Percentiles rank a stretch among this genome's conserved stretches.
phyloP scores from a whole-genome alignment of 2,329 filamentous ascomycete species.

The Aureobasidium sp. region DNA sequence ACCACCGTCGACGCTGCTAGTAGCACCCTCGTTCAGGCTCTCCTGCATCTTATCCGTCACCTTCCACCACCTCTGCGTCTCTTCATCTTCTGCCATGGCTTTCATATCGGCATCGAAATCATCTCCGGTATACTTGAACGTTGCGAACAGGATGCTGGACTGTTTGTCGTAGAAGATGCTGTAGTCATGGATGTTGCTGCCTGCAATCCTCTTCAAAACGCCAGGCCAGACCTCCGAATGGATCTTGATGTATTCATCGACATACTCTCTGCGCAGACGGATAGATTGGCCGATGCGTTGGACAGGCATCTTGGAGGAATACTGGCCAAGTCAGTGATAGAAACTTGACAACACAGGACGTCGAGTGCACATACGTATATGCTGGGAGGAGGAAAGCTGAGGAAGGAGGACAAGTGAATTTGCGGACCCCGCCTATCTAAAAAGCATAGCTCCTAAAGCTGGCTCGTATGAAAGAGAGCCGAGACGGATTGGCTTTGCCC shows the following conservation, averaged over 20 bases:
- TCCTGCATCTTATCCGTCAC: constrained; percentile 74
- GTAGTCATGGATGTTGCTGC: constrained; percentile 69
- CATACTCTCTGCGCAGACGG: constrained; percentile 59
- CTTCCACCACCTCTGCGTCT: constrained; percentile 71
- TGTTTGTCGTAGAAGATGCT: constrained; percentile 63
- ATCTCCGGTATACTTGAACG: constrained; percentile 71
- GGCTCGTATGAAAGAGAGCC: constrained; percentile 13
- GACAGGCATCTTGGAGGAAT: not conserved
- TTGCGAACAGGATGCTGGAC: constrained; percentile 61
- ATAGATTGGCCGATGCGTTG: constrained; percentile 63
- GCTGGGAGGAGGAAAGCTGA: not conserved
- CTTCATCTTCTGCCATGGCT: constrained; percentile 63
- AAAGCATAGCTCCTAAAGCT: constrained; percentile 11
- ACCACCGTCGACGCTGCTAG: constrained; percentile 47
- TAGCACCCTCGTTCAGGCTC: constrained; percentile 51
- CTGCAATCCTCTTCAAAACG: constrained; percentile 67
- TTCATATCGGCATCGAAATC: constrained; percentile 70
- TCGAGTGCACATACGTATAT: constrained; percentile 3
- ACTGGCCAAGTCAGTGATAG: not conserved
- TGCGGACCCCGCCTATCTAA: constrained; percentile 8
- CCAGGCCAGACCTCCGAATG: constrained; percentile 72
- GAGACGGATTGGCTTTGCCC: constrained; percentile 12
- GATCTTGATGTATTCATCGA: constrained; percentile 65
- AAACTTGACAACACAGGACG: not conserved
- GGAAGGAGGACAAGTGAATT: not conserved